Base-by-base conservation (phyloP, 2,329 filamentous ascomycete genomes). In the Clarireedia hainanense region DNA sequence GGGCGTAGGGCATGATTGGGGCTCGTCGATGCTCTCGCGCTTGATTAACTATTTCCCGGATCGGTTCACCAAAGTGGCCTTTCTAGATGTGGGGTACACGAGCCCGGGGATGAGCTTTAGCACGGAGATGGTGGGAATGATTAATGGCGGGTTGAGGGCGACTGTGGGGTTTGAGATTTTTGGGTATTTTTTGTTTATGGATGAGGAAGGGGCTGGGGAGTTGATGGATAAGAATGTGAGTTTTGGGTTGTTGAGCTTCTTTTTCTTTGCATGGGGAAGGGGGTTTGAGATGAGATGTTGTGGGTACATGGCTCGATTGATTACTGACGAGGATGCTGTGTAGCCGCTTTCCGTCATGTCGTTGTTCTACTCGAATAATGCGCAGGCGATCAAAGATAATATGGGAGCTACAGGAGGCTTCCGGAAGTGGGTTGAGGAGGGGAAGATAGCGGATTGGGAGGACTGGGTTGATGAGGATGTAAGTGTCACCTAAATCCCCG, bases 1-100 rank as follows among this genome's bases (percentile, higher is more conserved):
- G 6, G 62, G 55, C 10, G 58, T 66, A 20, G 59, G 55, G 1
- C 63, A 67, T 55, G 65, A 67, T 47, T 67, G 63, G 63, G 63
- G 63, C 0, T 60, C 58, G 3, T 57, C 59, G 5, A 26, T 63
- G 15, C 36, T 63, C 4, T 57, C 50, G 14, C 52, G 57, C 7
- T 50, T 65, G 9, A 56, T 55, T 1, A 57, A 57, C 10, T 57
- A 57, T 37, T 50, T 58, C 26, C 52, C 48, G 0, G 49, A 58
- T 3, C 20, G 61, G 2, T 52, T 65, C 20, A 23, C 39, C 2
- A 64, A 59, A 40, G 51, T 58, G 14, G 62, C 59, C 0, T 65
- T 63, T 20, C 10, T 65, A 23, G 58, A 51, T 43, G 55, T 58
- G 17, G 55, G 57, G 14, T 64, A 57, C 20, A 34, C 10, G 12